Conservation (phyloP, 306 rosid species). For the Lathyrus tuberosus region DNA sequence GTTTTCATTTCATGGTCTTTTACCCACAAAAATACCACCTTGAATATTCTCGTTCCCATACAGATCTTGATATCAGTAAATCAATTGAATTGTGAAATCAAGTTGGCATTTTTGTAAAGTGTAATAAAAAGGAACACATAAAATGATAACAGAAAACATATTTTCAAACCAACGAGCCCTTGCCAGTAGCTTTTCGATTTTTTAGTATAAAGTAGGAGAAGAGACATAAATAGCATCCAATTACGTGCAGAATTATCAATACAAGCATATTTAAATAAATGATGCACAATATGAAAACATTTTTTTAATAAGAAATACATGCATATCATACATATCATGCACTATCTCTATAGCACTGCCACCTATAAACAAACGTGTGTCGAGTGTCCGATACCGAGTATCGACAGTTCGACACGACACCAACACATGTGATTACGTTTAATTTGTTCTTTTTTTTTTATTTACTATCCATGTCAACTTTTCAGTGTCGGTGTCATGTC, state of each 20-base stretch:
- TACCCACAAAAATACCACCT: slow-evolving; percentile 1
- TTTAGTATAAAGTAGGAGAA: slow-evolving; percentile 5
- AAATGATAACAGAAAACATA: neutral
- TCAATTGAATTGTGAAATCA: neutral
- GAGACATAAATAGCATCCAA: slow-evolving; percentile 18
- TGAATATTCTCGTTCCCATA: neutral
- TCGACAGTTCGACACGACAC: too few species aligned
- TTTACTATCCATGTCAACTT: too few species aligned
- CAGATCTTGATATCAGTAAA: slow-evolving; percentile 1
- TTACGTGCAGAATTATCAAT: too few species aligned
- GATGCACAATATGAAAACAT: neutral
- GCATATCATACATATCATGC: slow-evolving; percentile 3
- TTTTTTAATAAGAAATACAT: slow-evolving; percentile 7
- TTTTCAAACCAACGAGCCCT: slow-evolving; percentile 1
- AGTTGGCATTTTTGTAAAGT: neutral
- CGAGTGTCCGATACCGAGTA: too few species aligned
- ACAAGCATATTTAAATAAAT: neutral
- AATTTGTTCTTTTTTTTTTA: too few species aligned
- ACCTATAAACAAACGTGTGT: too few species aligned
- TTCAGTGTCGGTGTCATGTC: too few species aligned
- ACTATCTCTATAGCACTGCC: too few species aligned
- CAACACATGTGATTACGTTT: too few species aligned
- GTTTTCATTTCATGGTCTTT: neutral
- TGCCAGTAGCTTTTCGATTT: neutral
- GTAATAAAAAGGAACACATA: neutral